Evolutionary conservation across 2,329 filamentous ascomycete species (phyloP).

Genomic region (Leptoxyphium fumago): DNA sequence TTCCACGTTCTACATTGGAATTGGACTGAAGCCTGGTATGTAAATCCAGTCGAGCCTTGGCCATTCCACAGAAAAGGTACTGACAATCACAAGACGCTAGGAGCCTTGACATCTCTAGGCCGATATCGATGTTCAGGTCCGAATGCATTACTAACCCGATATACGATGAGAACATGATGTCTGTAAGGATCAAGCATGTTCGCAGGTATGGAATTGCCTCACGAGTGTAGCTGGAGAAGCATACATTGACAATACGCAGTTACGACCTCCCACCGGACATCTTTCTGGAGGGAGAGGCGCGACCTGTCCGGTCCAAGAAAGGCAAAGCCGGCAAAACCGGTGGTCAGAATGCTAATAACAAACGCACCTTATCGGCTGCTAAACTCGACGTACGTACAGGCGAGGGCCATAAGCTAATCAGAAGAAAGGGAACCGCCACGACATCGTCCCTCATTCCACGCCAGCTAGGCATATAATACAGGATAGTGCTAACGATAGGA

Average conservation of each 20-base stretch:
- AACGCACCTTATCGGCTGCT: slow-evolving; percentile 30
- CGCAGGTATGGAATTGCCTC: slow-evolving; percentile 51
- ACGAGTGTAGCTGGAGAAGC: no score
- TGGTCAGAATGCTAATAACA: slow-evolving; percentile 17
- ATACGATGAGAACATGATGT: slow-evolving; percentile 62
- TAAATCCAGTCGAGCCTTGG: slow-evolving; percentile 4
- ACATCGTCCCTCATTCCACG: neutral
- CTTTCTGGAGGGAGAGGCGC: slow-evolving; percentile 60
- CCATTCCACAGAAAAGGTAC: no score
- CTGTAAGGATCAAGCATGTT: slow-evolving; percentile 67
- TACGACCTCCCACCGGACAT: slow-evolving; percentile 81
- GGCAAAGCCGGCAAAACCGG: slow-evolving; percentile 12
- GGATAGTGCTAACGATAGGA: neutral
- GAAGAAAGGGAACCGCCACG: neutral
- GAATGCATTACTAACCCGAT: slow-evolving; percentile 62
- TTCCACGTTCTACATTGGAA: slow-evolving; percentile 85
- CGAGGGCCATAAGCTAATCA: neutral
- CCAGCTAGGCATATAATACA: neutral
- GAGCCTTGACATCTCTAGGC: slow-evolving; percentile 61
- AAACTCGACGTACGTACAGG: slow-evolving; percentile 31
- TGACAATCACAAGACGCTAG: slow-evolving; percentile 39
- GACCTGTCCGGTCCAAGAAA: slow-evolving; percentile 30
- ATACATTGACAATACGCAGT: slow-evolving; percentile 33
- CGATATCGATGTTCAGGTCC: slow-evolving; percentile 77
- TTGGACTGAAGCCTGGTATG: slow-evolving; percentile 64